Base-by-base conservation (phyloP, 345 rosid genomes). In the Acer saccharum region DNA sequence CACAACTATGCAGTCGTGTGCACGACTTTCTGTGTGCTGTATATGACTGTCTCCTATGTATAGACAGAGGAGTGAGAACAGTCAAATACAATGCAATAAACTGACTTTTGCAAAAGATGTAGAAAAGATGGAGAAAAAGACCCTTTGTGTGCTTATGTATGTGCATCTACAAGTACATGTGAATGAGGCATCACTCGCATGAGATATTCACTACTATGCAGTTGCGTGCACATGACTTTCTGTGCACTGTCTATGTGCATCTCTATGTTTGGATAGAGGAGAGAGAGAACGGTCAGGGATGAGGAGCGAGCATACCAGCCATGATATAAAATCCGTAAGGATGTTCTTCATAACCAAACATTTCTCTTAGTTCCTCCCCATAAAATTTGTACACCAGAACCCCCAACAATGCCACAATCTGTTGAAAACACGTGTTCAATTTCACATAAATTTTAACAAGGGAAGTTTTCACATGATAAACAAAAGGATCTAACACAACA, bases 341-440 rank as follows among this genome's bases (percentile, higher is more conserved):
- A 84, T 97, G 99, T 75, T 97, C 98, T 71, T 94, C 99, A 65
- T 94, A 96, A 79, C 98, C 98, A 79, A 96, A 96, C 95, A 94
- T 96, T 83, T 96, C 99, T 67, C 97, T 90, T 72, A 96, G 88
- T 79, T 96, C 98, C 73, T 91, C 97, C 10, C 98, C 99, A 23
- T 94, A 97, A 65, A 97, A 91, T 76, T 91, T 97, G 94, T 97
- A 97, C 16, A 94, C 94, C 80, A 97, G 87, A 82, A 94, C 86
- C 67, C 98, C 99, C 91, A 97, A 84, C 75, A 83, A 87, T 66
- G 99, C 98, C 69, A 97, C 98, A 81, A 94, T 87, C 99, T 97
- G 92, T 83, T 70, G 68, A 70, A 78, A 65, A 74, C 77, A 79
- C 18, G 54, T 65, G 41, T 62, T 80, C 60, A 82, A 39, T 73